These are phyloP conservation scores for Macrotyloma uniflorum DNA, from an alignment of 306 rosid genomes.

Conservation along the genomic window DNA sequence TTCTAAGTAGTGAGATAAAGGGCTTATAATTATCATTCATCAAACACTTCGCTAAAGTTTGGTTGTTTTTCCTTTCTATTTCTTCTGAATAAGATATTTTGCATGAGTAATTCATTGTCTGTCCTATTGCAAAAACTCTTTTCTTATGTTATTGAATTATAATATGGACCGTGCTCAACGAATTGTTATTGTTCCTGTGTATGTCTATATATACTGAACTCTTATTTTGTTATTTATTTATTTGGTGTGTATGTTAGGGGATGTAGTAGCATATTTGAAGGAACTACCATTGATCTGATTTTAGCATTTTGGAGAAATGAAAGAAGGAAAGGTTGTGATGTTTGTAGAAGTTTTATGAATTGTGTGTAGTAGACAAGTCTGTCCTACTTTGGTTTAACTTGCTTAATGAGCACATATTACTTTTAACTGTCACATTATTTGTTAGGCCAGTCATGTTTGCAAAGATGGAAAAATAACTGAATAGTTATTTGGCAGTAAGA, in stretches of 20 bases:
- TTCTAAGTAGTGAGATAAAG: neutral
- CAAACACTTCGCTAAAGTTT: neutral
- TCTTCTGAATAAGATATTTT: neutral
- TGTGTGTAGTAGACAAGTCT: neutral
- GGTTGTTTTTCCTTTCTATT: neutral
- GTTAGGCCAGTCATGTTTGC: too few relatives aligned
- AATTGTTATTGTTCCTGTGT: neutral
- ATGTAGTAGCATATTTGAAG: neutral
- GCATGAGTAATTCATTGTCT: neutral
- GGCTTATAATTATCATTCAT: neutral
- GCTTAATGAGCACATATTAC: constrained; percentile 24
- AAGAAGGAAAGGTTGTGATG: neutral
- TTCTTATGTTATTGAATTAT: neutral
- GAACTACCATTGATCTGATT: neutral
- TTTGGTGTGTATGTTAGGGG: neutral
- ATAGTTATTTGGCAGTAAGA: too few relatives aligned
- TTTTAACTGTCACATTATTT: constrained; percentile 26
- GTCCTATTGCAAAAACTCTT: neutral
- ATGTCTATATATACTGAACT: neutral
- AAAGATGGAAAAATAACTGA: too few relatives aligned
- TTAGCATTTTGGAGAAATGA: neutral
- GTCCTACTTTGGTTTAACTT: constrained; percentile 31
- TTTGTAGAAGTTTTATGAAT: neutral
- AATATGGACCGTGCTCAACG: neutral
- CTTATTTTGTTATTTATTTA: neutral